A percentile compares a stretch with the other conserved stretches of the same genome.
phyloP scores from a whole-genome alignment of 2,329 filamentous ascomycete genomes.

The Rhynchosporium agropyri region DNA sequence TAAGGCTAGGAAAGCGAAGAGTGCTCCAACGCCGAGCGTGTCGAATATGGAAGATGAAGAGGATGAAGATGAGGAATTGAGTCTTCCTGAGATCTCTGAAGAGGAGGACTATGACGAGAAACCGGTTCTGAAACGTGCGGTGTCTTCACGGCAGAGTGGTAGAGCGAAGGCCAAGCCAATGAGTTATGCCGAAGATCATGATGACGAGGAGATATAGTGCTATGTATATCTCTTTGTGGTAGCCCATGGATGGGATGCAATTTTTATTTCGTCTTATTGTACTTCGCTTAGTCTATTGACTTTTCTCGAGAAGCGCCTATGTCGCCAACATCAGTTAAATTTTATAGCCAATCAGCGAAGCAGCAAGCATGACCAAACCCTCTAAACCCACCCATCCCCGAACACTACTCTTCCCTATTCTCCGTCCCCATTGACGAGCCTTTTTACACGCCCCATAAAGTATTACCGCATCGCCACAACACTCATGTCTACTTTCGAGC shows the following conservation, averaged over 20 bases:
- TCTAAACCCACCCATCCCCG: conserved; percentile 50
- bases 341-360: conserved; percentile 40
- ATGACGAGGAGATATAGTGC: conserved; percentile 1
- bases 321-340: neutral
- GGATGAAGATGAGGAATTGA: conserved; percentile 40
- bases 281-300: too few species aligned
- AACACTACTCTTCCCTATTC: conserved; percentile 51
- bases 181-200: conserved; percentile 30
- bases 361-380: conserved; percentile 50
- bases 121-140: conserved; percentile 3
- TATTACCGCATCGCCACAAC: conserved; percentile 35
- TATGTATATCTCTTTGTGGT: neutral
- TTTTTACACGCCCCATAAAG: conserved; percentile 23
- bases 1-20: conserved; percentile 38
- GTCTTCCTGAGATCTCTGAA: conserved; percentile 47
- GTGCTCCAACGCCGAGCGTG: conserved; percentile 47
- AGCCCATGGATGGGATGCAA: neutral
- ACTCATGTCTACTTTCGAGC: conserved; percentile 37
- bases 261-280: too few species aligned
- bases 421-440: conserved; percentile 30
- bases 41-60: conserved; percentile 44
- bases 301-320: neutral
- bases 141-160: conserved; percentile 30
- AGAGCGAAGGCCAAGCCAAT: conserved; percentile 29
- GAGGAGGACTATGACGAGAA: conserved; percentile 33